Conservation (phyloP, 106 monocot genomes). For the Acorus calamus region DNA sequence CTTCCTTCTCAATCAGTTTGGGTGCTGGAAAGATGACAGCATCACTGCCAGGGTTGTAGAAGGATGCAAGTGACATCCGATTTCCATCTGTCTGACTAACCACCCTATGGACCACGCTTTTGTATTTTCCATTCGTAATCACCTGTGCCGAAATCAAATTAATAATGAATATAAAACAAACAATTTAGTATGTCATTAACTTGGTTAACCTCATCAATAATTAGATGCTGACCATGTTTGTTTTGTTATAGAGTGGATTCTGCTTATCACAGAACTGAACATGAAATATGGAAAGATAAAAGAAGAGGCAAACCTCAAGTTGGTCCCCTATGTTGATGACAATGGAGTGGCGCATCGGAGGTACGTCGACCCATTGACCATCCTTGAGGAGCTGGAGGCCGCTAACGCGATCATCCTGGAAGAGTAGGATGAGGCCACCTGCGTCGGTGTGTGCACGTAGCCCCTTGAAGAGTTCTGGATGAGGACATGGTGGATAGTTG, state of each 20-base stretch:
- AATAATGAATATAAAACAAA: too few species aligned
- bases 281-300: neutral
- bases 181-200: too few species aligned
- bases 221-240: too few species aligned
- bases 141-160: conserved; percentile 25
- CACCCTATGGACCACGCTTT: conserved; percentile 70
- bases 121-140: conserved; percentile 63
- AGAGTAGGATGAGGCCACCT: conserved; percentile 73
- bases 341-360: conserved; percentile 50
- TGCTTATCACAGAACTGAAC: too few species aligned
- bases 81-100: conserved; percentile 43
- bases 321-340: conserved; percentile 82
- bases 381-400: conserved; percentile 72
- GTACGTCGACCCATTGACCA: conserved; percentile 65
- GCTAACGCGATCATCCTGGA: conserved; percentile 64
- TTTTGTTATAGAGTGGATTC: too few species aligned
- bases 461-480: conserved; percentile 48
- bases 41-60: conserved; percentile 78
- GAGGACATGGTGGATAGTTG: conserved; percentile 73
- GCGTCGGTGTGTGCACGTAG: conserved; percentile 75
- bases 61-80: conserved; percentile 76
- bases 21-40: conserved; percentile 61
- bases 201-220: too few species aligned
- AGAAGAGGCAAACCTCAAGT: conserved; percentile 22
- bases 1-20: conserved; percentile 15